Conservation (phyloP, 208 protist species). For the Lotmaria passim region DNA sequence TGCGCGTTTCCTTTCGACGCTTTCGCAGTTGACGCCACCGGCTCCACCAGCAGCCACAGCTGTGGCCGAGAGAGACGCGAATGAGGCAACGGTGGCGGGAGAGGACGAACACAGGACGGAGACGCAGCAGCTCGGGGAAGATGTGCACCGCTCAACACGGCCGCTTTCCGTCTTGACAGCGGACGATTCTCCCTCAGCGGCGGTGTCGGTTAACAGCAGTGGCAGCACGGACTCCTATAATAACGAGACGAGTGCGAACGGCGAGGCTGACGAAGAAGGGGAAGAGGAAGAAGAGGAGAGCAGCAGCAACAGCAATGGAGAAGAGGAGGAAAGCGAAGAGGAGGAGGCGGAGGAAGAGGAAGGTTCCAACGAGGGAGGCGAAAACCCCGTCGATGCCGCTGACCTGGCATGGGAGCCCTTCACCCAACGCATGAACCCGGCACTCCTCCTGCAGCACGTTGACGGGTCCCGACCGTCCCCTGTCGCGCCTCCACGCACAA, state of each 20-base stretch:
- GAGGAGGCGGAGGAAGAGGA: conserved; percentile 4
- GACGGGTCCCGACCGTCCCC: not conserved
- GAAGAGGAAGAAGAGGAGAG: not conserved
- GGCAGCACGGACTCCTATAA: not conserved
- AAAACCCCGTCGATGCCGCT: not conserved
- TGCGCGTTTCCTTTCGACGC: conserved; percentile 14
- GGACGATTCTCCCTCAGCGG: not conserved
- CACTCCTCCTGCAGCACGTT: conserved; percentile 9
- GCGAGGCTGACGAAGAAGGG: not conserved
- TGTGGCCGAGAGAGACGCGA: not conserved
- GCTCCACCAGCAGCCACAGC: not conserved
- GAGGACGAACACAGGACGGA: not conserved
- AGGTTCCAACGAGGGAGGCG: too few species aligned
- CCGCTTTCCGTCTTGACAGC: too few species aligned
- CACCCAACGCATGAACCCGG: conserved; percentile 23
- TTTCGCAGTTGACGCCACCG: conserved; percentile 1
- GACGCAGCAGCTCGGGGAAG: too few species aligned
- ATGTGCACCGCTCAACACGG: too few species aligned
- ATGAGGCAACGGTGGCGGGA: not conserved
- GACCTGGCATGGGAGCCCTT: conserved; percentile 27
- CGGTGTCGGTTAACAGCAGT: not conserved
- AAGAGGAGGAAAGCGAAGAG: conserved; percentile 13
- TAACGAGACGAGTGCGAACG: not conserved
- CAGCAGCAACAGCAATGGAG: not conserved
- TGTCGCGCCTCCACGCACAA: conserved; percentile 3